Evolutionary conservation across 768 basidiomycete species (phyloP).

Genomic region (Glaciozyma martinii): DNA sequence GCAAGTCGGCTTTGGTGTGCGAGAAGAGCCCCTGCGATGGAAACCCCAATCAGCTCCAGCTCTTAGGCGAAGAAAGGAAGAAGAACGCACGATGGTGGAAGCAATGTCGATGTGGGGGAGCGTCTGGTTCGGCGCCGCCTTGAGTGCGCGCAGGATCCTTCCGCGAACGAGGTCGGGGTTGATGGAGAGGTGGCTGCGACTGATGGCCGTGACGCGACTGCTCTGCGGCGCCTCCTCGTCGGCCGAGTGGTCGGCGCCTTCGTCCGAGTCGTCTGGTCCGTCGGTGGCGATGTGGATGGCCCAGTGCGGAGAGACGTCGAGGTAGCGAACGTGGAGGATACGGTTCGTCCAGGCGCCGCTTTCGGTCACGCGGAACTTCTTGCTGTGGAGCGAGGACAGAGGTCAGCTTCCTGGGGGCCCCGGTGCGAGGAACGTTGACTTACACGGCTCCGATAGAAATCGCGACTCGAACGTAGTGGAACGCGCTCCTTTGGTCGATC

Average conservation of each 20-base stretch:
- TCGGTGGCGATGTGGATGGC: slow-evolving; percentile 15
- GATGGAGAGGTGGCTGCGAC: slow-evolving; percentile 18
- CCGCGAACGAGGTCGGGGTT: slow-evolving; percentile 52
- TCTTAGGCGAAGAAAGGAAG: neutral
- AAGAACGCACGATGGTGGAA: slow-evolving; percentile 56
- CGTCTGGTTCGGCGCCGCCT: slow-evolving; percentile 57
- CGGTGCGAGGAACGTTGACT: no score
- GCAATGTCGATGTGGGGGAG: slow-evolving; percentile 68
- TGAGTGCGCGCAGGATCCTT: slow-evolving; percentile 63
- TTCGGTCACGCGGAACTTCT: slow-evolving; percentile 32
- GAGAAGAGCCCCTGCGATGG: neutral
- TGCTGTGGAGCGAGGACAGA: slow-evolving; percentile 7
- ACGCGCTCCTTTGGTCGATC: slow-evolving; percentile 83
- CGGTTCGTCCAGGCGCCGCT: slow-evolving; percentile 49
- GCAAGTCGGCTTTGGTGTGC: neutral
- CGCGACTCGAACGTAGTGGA: slow-evolving; percentile 71
- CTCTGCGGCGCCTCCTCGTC: slow-evolving; percentile 30
- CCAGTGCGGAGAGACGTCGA: slow-evolving; percentile 54
- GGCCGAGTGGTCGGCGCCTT: slow-evolving; percentile 39
- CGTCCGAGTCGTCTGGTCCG: slow-evolving; percentile 11
- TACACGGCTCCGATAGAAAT: slow-evolving; percentile 61
- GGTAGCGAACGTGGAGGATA: slow-evolving; percentile 75
- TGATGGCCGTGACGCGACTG: slow-evolving; percentile 33
- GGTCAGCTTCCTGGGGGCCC: neutral
- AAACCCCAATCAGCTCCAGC: neutral